These are phyloP conservation scores for Lotus japonicus DNA, from an alignment of 306 rosid genomes.

Conservation along the genomic window DNA sequence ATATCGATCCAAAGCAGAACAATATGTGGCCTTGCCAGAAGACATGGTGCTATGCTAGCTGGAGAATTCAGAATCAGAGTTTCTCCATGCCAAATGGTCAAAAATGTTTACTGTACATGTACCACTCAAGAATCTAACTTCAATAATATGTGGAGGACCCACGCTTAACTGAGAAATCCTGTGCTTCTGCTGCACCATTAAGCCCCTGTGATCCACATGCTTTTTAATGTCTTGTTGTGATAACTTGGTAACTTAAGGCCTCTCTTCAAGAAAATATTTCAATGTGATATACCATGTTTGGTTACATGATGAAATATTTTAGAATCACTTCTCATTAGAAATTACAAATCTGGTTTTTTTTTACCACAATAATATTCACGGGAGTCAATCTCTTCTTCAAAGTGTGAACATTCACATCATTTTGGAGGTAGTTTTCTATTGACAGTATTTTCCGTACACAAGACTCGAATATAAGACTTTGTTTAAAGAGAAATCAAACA, in stretches of 20 bases:
- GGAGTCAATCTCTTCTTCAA: too few species aligned
- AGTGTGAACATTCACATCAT: too few species aligned
- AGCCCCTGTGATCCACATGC: slow-evolving; percentile 20
- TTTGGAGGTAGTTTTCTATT: too few species aligned
- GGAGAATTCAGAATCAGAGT: slow-evolving; percentile 22
- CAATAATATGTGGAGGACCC: slow-evolving; percentile 25
- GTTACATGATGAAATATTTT: too few species aligned
- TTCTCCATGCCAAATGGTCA: slow-evolving; percentile 31
- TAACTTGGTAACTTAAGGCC: background rate
- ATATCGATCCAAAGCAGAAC: slow-evolving; percentile 1
- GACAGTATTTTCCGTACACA: too few species aligned
- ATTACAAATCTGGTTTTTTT: too few species aligned
- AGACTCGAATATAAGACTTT: too few species aligned
- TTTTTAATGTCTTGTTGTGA: too few species aligned
- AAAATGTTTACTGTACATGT: slow-evolving; percentile 28
- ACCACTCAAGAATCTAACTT: slow-evolving; percentile 42
- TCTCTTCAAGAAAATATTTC: background rate
- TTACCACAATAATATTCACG: too few species aligned
- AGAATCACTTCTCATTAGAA: too few species aligned
- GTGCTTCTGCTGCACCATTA: slow-evolving; percentile 11
- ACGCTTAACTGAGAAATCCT: background rate
- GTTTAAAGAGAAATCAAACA: too few species aligned
- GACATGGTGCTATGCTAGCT: slow-evolving; percentile 35
- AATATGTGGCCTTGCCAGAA: slow-evolving; percentile 36
- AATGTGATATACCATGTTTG: too few species aligned